These are phyloP conservation scores for Kwoniella botswanensis DNA, from an alignment of 768 basidiomycete genomes.

Conservation along the genomic window DNA sequence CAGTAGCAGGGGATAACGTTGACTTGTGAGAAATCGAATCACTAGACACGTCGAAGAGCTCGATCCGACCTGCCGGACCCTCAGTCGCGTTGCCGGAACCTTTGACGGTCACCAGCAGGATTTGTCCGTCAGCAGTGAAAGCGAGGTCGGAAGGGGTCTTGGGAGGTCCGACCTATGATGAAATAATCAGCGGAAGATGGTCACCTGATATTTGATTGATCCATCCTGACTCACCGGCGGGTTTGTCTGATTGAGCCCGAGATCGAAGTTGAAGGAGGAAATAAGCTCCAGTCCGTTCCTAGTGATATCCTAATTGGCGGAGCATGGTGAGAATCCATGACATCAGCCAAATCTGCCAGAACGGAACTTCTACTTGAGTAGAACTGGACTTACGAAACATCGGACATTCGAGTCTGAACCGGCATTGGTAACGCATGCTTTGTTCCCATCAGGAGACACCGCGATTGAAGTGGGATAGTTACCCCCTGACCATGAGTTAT, in stretches of 20 bases:
- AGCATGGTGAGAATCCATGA: too few species aligned
- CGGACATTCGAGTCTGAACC: neutral
- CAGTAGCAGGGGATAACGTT: neutral
- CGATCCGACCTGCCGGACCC: neutral
- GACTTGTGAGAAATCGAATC: neutral
- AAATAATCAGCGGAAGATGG: neutral
- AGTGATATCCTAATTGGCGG: neutral
- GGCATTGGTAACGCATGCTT: neutral
- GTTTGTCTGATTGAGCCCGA: neutral
- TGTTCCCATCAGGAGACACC: neutral
- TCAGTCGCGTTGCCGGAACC: neutral
- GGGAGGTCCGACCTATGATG: neutral
- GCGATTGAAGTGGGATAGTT: neutral
- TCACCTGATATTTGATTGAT: too few species aligned
- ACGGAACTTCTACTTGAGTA: neutral
- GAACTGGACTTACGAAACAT: neutral
- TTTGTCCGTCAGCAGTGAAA: neutral
- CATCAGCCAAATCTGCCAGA: too few species aligned
- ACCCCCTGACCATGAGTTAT: neutral
- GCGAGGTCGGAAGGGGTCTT: neutral
- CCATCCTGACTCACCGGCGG: neutral
- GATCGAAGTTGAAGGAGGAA: neutral
- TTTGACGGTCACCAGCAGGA: neutral
- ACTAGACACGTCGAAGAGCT: neutral
- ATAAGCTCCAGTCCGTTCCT: neutral